These are phyloP conservation scores for Pyrrhoderma lamaoense DNA, from an alignment of 1,284 basidiomycete genomes.

Conservation along the genomic window DNA sequence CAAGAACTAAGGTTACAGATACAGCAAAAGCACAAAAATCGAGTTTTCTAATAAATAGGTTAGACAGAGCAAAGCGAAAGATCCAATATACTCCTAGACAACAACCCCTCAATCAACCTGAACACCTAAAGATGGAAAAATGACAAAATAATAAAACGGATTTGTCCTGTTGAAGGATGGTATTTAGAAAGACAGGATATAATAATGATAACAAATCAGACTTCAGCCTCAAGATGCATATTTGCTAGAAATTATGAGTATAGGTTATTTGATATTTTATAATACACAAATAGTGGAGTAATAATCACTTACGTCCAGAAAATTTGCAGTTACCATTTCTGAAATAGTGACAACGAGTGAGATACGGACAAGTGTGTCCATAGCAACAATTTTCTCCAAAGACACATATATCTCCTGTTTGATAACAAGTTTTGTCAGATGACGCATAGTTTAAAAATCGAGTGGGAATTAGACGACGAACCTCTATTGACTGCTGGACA, in stretches of 20 bases:
- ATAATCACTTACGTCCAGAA: slow-evolving; percentile 38
- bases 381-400: slow-evolving; percentile 56
- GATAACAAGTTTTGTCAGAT: slow-evolving; percentile 5
- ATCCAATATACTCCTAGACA: neutral
- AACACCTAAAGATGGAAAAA: neutral
- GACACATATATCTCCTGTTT: slow-evolving; percentile 42
- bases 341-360: slow-evolving; percentile 42
- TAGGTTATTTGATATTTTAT: slow-evolving; percentile 20
- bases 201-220: neutral
- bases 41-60: too few species aligned
- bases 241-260: slow-evolving; percentile 19
- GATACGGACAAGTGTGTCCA: slow-evolving; percentile 49
- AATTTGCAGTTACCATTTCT: slow-evolving; percentile 54
- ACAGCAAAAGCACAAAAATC: slow-evolving; percentile 6
- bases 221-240: slow-evolving; percentile 13
- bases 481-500: slow-evolving; percentile 51
- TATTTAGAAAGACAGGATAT: neutral
- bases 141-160: too few species aligned
- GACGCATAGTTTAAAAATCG: slow-evolving; percentile 5
- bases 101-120: too few species aligned
- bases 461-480: slow-evolving; percentile 19
- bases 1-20: neutral
- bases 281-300: slow-evolving; percentile 17
- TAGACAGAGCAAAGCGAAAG: neutral
- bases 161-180: neutral